Base-by-base conservation (phyloP, 1,139 yeast species). In the Sugiyamaella castrensis region DNA sequence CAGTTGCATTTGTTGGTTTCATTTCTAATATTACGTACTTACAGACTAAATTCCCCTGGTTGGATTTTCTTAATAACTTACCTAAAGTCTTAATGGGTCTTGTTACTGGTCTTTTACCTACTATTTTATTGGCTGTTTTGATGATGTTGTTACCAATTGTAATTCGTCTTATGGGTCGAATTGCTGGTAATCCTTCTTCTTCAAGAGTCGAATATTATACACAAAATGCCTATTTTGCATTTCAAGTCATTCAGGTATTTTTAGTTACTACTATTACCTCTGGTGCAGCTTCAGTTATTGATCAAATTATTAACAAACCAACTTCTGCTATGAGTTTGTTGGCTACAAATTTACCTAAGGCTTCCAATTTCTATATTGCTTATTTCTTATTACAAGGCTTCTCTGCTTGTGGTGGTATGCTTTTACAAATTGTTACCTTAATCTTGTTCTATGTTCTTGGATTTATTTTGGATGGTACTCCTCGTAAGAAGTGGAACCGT, bases 1-100 rank as follows among this genome's bases (percentile, higher is more conserved):
- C 98, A 13, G 97, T 91, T 46, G 96, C 97, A 1, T 87, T 88
- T 66, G 96, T 92, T 49, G 98, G 98, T 82, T 74, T 84, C 62
- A 79, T 92, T 57, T 89, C 98, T 19, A 91, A 91, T 70, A 78
- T 92, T 59, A 81, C 84, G 55, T 77, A 76, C 60, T 74, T 89
- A 67, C 40, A 43, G 13, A 27, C 34, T 19, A 81, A 79, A 56
- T 74, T 89, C 43, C 86, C 72, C 16, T 89, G 84, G 75, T 76
- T 91, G 59, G 65, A 71, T 28, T 91, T 87, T 67, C 78, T 92
- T 59, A 69, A 82, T 63, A 77, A 82, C 30, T 70, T 88, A 71
- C 97, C 97, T 29, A 35, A 57, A 1, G 70, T 66, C 28, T 69
- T 92, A 47, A 71, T 81, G 69, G 98, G 98, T 72, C 65, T 91